A percentile compares a stretch with the other conserved stretches of the same genome.
These are phyloP conservation scores for Parastagonospora avenae DNA, from an alignment of 2,329 filamentous ascomycete genomes.

Conservation along the genomic window DNA sequence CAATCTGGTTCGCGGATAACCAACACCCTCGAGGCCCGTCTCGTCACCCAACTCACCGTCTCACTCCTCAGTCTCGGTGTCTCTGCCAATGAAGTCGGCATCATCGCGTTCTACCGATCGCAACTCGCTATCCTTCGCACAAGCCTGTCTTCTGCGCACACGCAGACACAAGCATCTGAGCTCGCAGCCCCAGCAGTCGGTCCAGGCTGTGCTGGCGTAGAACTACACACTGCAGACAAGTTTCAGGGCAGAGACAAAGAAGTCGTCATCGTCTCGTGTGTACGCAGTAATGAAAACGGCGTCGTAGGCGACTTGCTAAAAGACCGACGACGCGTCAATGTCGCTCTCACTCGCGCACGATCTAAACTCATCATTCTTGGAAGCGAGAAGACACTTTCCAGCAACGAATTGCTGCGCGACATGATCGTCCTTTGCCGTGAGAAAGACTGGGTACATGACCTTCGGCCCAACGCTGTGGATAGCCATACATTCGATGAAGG, in stretches of 20 bases:
- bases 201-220: conserved; percentile 58
- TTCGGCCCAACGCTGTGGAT: conserved; percentile 68
- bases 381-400: conserved; percentile 73
- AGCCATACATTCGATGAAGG: conserved; percentile 70
- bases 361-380: conserved; percentile 91
- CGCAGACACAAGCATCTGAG: conserved; percentile 52
- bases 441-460: conserved; percentile 78
- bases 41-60: conserved; percentile 81
- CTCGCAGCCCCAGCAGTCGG: conserved; percentile 21
- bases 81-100: conserved; percentile 76
- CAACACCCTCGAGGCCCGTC: conserved; percentile 79
- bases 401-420: conserved; percentile 73
- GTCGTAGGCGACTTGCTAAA: conserved; percentile 89
- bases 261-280: conserved; percentile 83
- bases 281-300: conserved; percentile 81
- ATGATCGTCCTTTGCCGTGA: conserved; percentile 80
- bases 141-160: conserved; percentile 63
- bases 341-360: conserved; percentile 90
- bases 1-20: conserved; percentile 80
- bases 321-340: conserved; percentile 93
- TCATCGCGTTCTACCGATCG: conserved; percentile 96
- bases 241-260: conserved; percentile 98
- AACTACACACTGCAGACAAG: conserved; percentile 96
- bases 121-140: conserved; percentile 85
- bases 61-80: conserved; percentile 78